These are phyloP conservation scores for Botryotinia narcissicola DNA, from an alignment of 2,329 filamentous ascomycete species.

Conservation along the genomic window DNA sequence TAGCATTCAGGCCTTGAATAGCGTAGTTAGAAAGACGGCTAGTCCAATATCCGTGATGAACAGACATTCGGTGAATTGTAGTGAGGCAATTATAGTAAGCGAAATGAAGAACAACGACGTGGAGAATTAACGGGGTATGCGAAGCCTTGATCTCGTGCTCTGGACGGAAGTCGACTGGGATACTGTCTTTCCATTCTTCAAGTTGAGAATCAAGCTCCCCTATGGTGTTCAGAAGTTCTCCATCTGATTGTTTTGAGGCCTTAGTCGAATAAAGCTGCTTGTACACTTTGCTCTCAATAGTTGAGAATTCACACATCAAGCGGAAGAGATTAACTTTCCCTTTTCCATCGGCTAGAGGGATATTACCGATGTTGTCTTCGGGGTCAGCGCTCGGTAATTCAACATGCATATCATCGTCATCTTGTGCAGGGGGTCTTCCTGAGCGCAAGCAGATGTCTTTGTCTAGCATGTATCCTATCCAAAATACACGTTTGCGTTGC, in stretches of 20 bases:
- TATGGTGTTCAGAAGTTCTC: slow-evolving; percentile 91
- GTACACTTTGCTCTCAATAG: slow-evolving; percentile 93
- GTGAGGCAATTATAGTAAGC: slow-evolving; percentile 97
- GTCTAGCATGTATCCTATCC: slow-evolving; percentile 73
- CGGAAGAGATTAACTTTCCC: slow-evolving; percentile 94
- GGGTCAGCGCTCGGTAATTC: slow-evolving; percentile 91
- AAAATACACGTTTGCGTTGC: slow-evolving; percentile 77
- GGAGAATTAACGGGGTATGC: slow-evolving; percentile 89
- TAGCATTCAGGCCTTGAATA: slow-evolving; percentile 87
- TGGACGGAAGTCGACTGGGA: slow-evolving; percentile 93
- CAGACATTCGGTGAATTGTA: slow-evolving; percentile 97
- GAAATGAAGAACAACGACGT: slow-evolving; percentile 92
- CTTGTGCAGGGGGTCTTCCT: slow-evolving; percentile 69
- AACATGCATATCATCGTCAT: slow-evolving; percentile 89
- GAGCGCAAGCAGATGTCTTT: slow-evolving; percentile 72
- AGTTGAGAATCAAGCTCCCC: slow-evolving; percentile 87
- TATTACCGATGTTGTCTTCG: slow-evolving; percentile 89
- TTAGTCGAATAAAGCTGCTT: slow-evolving; percentile 89
- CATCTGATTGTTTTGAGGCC: slow-evolving; percentile 86
- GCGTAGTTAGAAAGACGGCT: slow-evolving; percentile 92
- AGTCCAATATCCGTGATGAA: slow-evolving; percentile 98
- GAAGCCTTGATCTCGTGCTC: slow-evolving; percentile 94
- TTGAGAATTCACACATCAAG: slow-evolving; percentile 85
- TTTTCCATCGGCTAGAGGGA: slow-evolving; percentile 83
- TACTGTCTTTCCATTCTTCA: slow-evolving; percentile 94